A percentile compares a stretch with the other conserved stretches of the same genome.
phyloP scores from a whole-genome alignment of 176 grass and related monocot genomes.

The Rhynchospora breviuscula region DNA sequence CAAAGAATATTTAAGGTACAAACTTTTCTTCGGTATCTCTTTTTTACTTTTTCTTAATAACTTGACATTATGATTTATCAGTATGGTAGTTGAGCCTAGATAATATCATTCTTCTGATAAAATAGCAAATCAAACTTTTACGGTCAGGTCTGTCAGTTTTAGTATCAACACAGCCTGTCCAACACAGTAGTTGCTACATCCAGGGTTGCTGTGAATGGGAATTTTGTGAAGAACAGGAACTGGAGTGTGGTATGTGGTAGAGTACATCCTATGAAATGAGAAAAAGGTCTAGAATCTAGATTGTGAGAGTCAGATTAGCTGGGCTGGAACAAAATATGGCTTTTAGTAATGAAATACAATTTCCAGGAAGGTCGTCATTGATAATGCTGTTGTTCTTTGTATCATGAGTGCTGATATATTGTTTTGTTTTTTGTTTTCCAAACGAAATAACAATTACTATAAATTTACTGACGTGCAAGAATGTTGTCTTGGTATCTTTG shows the following conservation, averaged over 20 bases:
- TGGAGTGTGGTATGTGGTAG: no score
- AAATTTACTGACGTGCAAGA: not conserved
- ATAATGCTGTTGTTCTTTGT: not conserved
- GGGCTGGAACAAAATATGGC: not conserved
- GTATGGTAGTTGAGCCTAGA: not conserved
- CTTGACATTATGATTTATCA: constrained; percentile 23
- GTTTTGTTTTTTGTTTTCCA: not conserved
- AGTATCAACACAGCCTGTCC: not conserved
- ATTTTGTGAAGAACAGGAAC: not conserved
- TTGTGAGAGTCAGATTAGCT: no score
- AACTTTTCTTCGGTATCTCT: constrained; percentile 19
- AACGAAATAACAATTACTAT: not conserved
- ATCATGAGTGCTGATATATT: not conserved
- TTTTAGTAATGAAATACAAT: not conserved
- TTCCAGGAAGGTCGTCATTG: not conserved
- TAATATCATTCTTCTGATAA: not conserved
- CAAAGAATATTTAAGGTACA: constrained; percentile 79
- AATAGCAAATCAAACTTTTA: not conserved
- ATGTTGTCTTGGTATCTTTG: not conserved
- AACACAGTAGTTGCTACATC: not conserved
- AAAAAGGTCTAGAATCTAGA: no score
- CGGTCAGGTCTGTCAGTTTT: not conserved
- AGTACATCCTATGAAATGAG: no score
- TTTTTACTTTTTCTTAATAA: constrained; percentile 9
- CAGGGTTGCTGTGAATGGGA: not conserved